Evolutionary conservation across 345 rosid species (phyloP).

Genomic region (Lumnitzera littorea): DNA sequence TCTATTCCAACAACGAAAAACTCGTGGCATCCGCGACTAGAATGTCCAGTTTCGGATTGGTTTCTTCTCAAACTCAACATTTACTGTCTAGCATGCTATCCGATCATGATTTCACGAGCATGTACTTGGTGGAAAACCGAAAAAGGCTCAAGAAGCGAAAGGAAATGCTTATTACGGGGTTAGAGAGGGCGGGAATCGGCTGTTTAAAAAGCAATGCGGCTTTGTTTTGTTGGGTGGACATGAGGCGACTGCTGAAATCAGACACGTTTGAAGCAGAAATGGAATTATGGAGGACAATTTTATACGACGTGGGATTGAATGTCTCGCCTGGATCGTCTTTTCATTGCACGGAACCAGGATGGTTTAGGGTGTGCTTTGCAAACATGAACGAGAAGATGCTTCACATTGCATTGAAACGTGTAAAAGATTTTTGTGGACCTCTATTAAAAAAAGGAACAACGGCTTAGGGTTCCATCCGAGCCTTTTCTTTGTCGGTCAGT

Average conservation of each 20-base stretch:
- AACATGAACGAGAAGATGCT: constrained; percentile 48
- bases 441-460: no score
- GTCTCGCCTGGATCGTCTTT: constrained; percentile 81
- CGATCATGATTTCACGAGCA: constrained; percentile 46
- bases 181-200: constrained; percentile 40
- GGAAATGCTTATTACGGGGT: constrained; percentile 43
- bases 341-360: constrained; percentile 84
- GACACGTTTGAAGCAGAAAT: constrained; percentile 61
- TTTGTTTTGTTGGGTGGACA: constrained; percentile 86
- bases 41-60: constrained; percentile 89
- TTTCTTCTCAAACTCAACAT: constrained; percentile 80
- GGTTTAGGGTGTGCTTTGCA: constrained; percentile 82
- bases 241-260: constrained; percentile 48
- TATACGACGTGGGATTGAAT: constrained; percentile 56
- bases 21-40: constrained; percentile 67
- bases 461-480: no score
- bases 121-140: constrained; percentile 48
- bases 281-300: constrained; percentile 56
- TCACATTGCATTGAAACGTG: constrained; percentile 40
- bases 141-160: constrained; percentile 50
- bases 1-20: constrained; percentile 56
- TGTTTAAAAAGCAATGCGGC: constrained; percentile 68
- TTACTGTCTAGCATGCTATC: constrained; percentile 50
- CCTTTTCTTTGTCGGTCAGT: no score
- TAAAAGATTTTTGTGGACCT: constrained; percentile 24